Evolutionary conservation across 768 basidiomycete species (phyloP).

Genomic region (Termitomyces sp.): DNA sequence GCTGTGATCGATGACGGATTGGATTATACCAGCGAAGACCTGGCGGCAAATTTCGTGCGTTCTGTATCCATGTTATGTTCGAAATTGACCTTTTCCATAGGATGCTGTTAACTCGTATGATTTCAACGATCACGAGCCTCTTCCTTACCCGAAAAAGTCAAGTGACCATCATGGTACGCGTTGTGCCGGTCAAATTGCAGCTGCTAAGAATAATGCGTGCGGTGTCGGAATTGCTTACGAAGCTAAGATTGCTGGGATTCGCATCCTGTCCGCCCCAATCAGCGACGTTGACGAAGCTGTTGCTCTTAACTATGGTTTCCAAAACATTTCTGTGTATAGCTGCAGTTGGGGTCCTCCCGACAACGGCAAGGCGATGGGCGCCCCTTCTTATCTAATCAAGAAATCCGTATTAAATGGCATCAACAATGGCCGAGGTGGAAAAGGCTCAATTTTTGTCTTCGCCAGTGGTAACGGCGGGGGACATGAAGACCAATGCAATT

Average conservation of each 20-base stretch:
- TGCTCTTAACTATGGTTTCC: constrained; percentile 88
- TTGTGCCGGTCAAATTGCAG: constrained; percentile 95
- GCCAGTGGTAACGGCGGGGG: constrained; percentile 95
- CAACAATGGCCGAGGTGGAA: constrained; percentile 81
- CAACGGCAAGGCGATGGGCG: constrained; percentile 92
- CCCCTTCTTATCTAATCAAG: constrained; percentile 82
- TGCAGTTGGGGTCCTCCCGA: constrained; percentile 99
- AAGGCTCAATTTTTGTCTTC: constrained; percentile 93
- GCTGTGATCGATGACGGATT: constrained; percentile 94
- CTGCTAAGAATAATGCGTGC: constrained; percentile 86
- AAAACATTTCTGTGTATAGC: constrained; percentile 86
- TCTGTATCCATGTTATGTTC: not conserved
- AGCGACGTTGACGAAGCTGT: constrained; percentile 94
- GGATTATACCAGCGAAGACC: constrained; percentile 82
- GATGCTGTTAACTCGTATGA: constrained; percentile 88
- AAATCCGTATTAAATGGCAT: constrained; percentile 94
- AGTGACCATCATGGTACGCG: constrained; percentile 97
- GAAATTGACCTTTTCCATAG: constrained; percentile 30
- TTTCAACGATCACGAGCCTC: constrained; percentile 86
- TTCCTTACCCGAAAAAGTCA: constrained; percentile 78
- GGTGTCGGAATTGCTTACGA: constrained; percentile 92
- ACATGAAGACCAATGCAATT: constrained; percentile 94
- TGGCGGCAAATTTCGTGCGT: constrained; percentile 89
- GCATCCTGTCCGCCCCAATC: constrained; percentile 91
- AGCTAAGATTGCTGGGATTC: constrained; percentile 89